Conservation (phyloP, 352 stramenopile genomes). For the Globisporangium perplexum region DNA sequence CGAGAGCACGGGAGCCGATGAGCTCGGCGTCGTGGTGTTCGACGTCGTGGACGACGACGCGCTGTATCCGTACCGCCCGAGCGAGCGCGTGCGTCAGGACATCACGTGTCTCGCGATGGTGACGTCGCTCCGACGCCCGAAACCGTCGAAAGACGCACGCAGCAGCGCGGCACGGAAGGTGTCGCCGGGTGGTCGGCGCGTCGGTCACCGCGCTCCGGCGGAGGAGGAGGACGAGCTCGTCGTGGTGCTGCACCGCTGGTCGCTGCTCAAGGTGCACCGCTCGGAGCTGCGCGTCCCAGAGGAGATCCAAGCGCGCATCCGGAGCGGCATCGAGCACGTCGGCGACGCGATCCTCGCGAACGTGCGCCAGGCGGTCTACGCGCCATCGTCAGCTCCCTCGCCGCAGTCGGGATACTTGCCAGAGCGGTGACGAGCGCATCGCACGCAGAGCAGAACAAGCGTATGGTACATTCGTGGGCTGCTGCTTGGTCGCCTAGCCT, state of each 20-base stretch:
- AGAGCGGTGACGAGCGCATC: background rate
- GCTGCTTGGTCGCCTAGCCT: background rate
- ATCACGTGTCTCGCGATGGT: conserved; percentile 13
- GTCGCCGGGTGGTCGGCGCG: too few species aligned
- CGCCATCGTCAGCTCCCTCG: background rate
- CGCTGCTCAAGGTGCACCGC: conserved; percentile 10
- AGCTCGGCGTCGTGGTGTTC: conserved; percentile 12
- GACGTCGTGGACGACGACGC: conserved; percentile 16
- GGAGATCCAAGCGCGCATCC: conserved; percentile 9
- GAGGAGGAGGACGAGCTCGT: conserved; percentile 10
- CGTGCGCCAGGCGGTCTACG: conserved; percentile 5
- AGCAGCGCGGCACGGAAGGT: background rate
- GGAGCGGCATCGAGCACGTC: conserved; percentile 7
- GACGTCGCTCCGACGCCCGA: conserved; percentile 8
- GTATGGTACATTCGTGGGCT: background rate
- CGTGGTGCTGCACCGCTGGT: conserved; percentile 14
- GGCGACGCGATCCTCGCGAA: conserved; percentile 11
- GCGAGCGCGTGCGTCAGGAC: conserved; percentile 13
- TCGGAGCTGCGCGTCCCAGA: conserved; percentile 5
- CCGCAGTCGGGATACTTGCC: background rate
- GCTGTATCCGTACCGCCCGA: conserved; percentile 10
- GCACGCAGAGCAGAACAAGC: too few species aligned
- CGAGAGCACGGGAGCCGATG: background rate
- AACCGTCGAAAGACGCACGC: conserved; percentile 1
- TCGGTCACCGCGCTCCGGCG: background rate